Evolutionary conservation across 1,284 basidiomycete species (phyloP).

Genomic region (Coniferiporia sulphurascens): DNA sequence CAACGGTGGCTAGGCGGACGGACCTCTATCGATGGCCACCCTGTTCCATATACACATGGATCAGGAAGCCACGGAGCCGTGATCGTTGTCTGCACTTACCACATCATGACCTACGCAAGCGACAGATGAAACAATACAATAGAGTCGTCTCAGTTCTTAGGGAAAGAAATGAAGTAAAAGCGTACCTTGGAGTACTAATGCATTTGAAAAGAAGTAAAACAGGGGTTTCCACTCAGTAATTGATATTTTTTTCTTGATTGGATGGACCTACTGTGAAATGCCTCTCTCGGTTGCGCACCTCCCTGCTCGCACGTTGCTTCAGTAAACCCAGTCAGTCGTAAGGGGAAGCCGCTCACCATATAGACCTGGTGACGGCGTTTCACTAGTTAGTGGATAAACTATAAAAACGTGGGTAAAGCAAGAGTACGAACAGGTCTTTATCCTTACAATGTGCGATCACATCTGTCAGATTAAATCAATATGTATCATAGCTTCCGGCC

Average conservation of each 20-base stretch:
- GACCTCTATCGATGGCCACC: conserved; percentile 89
- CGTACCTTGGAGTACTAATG: conserved; percentile 76
- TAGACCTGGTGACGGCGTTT: conserved; percentile 44
- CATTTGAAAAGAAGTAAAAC: not conserved
- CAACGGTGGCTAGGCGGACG: conserved; percentile 20
- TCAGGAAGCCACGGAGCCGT: too few relatives aligned
- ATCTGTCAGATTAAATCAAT: conserved; percentile 34
- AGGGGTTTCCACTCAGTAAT: not conserved
- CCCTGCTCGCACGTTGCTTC: conserved; percentile 44
- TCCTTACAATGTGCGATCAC: conserved; percentile 62
- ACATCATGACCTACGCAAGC: conserved; percentile 70
- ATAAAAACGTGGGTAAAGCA: not conserved
- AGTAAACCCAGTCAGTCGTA: not conserved
- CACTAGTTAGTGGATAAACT: conserved; percentile 20
- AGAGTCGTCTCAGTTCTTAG: not conserved
- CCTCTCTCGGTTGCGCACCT: conserved; percentile 76
- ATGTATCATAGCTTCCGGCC: not conserved
- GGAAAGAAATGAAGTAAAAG: not conserved
- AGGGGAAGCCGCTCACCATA: conserved; percentile 51
- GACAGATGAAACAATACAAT: not conserved
- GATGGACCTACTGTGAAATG: conserved; percentile 64
- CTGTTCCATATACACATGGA: conserved; percentile 31
- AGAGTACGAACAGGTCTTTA: conserved; percentile 65
- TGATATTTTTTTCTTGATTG: conserved; percentile 24
- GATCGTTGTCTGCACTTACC: conserved; percentile 39